Evolutionary conservation across 2,329 filamentous ascomycete genomes (phyloP).

Genomic region (Cytospora paraplurivora): DNA sequence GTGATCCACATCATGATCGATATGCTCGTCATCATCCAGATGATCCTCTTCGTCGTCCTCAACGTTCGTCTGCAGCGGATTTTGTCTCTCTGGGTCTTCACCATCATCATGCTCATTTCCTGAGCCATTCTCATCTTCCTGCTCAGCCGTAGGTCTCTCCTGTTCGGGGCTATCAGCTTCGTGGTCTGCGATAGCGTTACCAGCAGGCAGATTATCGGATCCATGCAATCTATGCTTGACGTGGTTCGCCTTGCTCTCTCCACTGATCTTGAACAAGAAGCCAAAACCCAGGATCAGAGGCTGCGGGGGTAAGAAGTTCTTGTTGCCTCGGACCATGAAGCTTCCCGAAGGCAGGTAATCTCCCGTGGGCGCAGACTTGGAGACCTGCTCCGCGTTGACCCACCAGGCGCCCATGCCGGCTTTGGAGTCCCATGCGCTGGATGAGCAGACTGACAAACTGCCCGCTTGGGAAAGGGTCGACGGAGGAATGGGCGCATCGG

Average conservation of each 20-base stretch:
- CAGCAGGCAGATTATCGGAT: background rate
- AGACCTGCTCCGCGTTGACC: slow-evolving; percentile 88
- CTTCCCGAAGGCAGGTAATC: slow-evolving; percentile 78
- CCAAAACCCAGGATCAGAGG: slow-evolving; percentile 87
- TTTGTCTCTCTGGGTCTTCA: slow-evolving; percentile 33
- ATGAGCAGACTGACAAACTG: slow-evolving; percentile 79
- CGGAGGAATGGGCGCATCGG: slow-evolving; percentile 86
- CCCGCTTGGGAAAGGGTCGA: slow-evolving; percentile 91
- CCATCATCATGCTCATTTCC: slow-evolving; percentile 29
- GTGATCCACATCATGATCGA: slow-evolving; percentile 24
- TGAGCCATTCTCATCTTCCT: slow-evolving; percentile 38
- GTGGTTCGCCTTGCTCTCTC: slow-evolving; percentile 81
- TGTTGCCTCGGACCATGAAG: slow-evolving; percentile 82
- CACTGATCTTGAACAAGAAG: slow-evolving; percentile 84
- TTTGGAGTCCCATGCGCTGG: slow-evolving; percentile 93
- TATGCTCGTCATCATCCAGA: slow-evolving; percentile 12
- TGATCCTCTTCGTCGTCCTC: slow-evolving; percentile 34
- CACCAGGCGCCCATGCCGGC: slow-evolving; percentile 96
- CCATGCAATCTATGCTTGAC: slow-evolving; percentile 65
- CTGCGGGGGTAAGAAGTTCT: slow-evolving; percentile 87
- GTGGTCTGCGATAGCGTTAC: background rate
- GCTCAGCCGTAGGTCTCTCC: slow-evolving; percentile 31
- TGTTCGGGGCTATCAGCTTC: slow-evolving; percentile 22
- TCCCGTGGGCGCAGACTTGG: slow-evolving; percentile 77
- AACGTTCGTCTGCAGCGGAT: slow-evolving; percentile 41